Base-by-base conservation (phyloP, 495 filamentous ascomycete species). In the Letharia columbiana region DNA sequence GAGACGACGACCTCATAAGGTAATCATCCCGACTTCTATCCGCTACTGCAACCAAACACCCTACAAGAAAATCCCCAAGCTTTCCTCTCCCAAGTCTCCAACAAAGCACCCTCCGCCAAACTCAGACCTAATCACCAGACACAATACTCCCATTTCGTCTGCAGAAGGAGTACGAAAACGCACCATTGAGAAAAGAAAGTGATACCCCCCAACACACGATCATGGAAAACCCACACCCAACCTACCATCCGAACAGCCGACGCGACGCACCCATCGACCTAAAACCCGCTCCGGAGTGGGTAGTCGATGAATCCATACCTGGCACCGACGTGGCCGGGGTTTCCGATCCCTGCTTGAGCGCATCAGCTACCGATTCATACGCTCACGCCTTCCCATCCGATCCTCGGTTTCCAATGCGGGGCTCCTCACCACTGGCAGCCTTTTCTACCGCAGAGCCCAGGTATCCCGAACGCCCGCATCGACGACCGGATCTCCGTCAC, bases 351-450 rank as follows among this genome's bases (percentile, higher is more conserved):
- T 64, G 13, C 1, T 8, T 13, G n/a, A 11, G 0, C 13, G 37
- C 13, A 47, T 40, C n/a, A 54, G 56, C 20, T 9, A 28, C 2
- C 5, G 12, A 6, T 13, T 52, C 31, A 1, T 13, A 0, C 2
- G 11, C 47, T 42, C 12, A 54, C 1, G 3, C 12, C 23, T 28
- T 28, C 23, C 23, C 23, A 28, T 28, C 23, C 23, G 23, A 28
- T 28, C 23, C 23, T 28, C 23, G 0, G 1, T 28, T 28, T 28
- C 1, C 23, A 28, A 28, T 28, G 23, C 23, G 11, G 11, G 33
- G 15, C 4, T 28, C 18, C 62, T 31, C 41, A 66, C 64, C 65
- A 66, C 12, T 58, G 62, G 60, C 65, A 66, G 15, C 62, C 58
- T 1, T 28, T 28, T 28, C 23, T 1, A 28, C 23, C 23, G 23